Conservation (phyloP, 1,139 yeast genomes). For the Casaregolazyma lundiana region DNA sequence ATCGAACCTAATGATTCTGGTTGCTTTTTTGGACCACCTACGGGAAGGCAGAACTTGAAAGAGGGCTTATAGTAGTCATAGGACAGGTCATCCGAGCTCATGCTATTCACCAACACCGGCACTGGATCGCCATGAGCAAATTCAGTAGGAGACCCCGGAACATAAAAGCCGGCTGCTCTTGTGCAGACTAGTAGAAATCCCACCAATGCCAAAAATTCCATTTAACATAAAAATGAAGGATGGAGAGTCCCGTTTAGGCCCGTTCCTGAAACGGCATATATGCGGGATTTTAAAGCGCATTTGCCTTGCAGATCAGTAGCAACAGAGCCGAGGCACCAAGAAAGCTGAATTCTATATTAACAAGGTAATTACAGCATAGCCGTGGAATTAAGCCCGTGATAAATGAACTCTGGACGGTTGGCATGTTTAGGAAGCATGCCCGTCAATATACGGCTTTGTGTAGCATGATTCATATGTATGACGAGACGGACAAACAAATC, state of each 20-base stretch:
- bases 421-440: too few relatives aligned
- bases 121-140: conserved; percentile 67
- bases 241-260: not conserved
- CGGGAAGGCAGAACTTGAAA: conserved; percentile 83
- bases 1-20: conserved; percentile 90
- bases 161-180: conserved; percentile 60
- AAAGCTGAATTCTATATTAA: too few relatives aligned
- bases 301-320: conserved; percentile 1
- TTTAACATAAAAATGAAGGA: not conserved
- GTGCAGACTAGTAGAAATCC: not conserved
- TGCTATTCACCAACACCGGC: conserved; percentile 79
- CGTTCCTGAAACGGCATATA: too few relatives aligned
- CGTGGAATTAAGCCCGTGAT: too few relatives aligned
- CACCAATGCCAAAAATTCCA: conserved; percentile 6
- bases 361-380: too few relatives aligned
- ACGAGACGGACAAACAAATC: too few relatives aligned
- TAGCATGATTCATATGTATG: too few relatives aligned
- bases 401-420: too few relatives aligned
- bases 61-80: conserved; percentile 77
- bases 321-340: too few relatives aligned
- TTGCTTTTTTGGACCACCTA: conserved; percentile 56
- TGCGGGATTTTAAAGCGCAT: too few relatives aligned
- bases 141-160: conserved; percentile 95
- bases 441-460: too few relatives aligned
- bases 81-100: conserved; percentile 47